Conservation (phyloP, 805 yeast species). For the Deakozyma indianensis region DNA sequence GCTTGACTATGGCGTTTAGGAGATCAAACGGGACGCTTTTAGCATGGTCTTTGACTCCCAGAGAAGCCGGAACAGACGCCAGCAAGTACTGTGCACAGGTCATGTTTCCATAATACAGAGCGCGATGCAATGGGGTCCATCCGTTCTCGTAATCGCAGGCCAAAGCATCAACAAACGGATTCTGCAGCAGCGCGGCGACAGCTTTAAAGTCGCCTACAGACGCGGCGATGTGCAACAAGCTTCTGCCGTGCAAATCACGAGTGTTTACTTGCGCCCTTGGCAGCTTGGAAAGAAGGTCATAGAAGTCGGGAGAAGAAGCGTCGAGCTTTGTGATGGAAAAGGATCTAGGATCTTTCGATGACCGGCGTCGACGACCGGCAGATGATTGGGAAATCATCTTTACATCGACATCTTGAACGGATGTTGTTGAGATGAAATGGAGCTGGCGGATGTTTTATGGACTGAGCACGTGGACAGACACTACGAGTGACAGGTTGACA, state of each 20-base stretch:
- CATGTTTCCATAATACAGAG: constrained; percentile 43
- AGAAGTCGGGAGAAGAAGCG: background rate
- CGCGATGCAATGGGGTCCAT: constrained; percentile 69
- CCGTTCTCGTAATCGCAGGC: constrained; percentile 59
- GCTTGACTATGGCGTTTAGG: constrained; percentile 20
- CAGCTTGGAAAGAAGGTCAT: constrained; percentile 13
- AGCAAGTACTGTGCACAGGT: constrained; percentile 36
- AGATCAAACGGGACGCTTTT: constrained; percentile 63
- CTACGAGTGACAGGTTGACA: too few relatives aligned
- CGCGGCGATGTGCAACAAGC: constrained; percentile 16
- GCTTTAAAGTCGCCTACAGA: constrained; percentile 14
- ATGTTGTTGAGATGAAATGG: too few relatives aligned
- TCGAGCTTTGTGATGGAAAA: background rate
- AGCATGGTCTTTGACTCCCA: constrained; percentile 52
- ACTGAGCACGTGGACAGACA: too few relatives aligned
- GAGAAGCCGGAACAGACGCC: constrained; percentile 21
- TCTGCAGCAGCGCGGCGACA: constrained; percentile 32
- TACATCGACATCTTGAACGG: background rate
- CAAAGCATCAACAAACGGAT: constrained; percentile 31
- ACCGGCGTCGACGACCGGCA: background rate
- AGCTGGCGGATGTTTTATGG: too few relatives aligned
- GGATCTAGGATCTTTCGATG: background rate
- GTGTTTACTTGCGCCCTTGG: constrained; percentile 26
- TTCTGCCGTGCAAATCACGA: constrained; percentile 61
- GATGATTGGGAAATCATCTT: background rate